Percentiles rank a stretch among this genome's conserved stretches.
Conservation (phyloP, 2,329 filamentous ascomycete species). For the Colletotrichum camelliae region DNA sequence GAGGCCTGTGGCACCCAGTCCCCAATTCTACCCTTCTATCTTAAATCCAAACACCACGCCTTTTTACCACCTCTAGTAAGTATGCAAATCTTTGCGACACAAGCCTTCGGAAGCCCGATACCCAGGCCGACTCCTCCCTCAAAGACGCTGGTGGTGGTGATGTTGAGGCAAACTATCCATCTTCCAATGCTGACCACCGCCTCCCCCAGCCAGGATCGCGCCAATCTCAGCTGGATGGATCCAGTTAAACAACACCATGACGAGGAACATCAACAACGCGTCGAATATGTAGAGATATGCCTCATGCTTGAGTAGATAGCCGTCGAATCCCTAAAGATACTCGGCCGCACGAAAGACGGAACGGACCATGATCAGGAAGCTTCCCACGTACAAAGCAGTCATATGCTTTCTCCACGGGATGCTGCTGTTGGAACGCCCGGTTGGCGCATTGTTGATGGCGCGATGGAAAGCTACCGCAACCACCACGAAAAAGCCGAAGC, state of each 20-base stretch:
- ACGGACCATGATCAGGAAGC: constrained; percentile 43
- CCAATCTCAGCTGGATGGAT: neutral
- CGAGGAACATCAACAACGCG: constrained; percentile 37
- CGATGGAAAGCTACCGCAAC: constrained; percentile 52
- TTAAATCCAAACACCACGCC: neutral
- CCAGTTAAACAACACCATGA: constrained; percentile 25
- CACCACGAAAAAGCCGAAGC: constrained; percentile 59
- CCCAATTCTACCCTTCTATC: neutral
- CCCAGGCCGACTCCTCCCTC: neutral
- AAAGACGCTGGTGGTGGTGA: neutral
- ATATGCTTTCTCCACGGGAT: constrained; percentile 37
- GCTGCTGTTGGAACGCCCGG: constrained; percentile 22
- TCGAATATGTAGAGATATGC: constrained; percentile 42
- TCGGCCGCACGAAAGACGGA: constrained; percentile 48
- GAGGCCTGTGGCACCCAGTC: neutral
- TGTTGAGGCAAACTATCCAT: neutral
- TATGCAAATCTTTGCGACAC: no score
- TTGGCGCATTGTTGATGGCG: constrained; percentile 28
- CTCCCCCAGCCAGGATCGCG: neutral
- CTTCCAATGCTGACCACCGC: neutral
- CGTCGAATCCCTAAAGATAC: constrained; percentile 40
- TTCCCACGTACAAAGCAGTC: constrained; percentile 28
- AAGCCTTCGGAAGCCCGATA: neutral
- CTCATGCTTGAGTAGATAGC: constrained; percentile 38
- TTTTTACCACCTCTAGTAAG: neutral